Evolutionary conservation across 352 stramenopile genomes (phyloP).

Genomic region (Aphanomyces astaci): DNA sequence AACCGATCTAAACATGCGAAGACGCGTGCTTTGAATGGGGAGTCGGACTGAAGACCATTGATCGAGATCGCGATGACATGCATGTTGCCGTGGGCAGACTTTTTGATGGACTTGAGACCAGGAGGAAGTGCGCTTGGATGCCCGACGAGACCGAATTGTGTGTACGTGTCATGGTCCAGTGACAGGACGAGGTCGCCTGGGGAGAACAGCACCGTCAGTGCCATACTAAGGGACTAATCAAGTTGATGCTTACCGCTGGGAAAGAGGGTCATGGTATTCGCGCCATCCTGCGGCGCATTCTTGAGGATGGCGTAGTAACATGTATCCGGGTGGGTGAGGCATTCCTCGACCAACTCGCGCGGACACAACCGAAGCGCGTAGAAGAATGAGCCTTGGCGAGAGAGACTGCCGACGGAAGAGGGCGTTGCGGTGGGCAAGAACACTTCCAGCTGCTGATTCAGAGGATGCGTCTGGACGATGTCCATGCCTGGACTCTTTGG

Average conservation of each 20-base stretch:
- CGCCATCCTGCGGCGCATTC: conserved; percentile 56
- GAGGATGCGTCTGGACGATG: conserved; percentile 38
- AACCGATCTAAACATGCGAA: conserved; percentile 42
- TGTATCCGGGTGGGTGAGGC: conserved; percentile 24
- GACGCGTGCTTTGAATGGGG: conserved; percentile 34
- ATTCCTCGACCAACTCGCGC: conserved; percentile 31
- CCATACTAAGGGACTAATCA: too few species aligned
- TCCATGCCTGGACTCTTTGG: conserved; percentile 3
- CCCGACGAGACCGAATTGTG: conserved; percentile 60
- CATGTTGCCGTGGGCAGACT: conserved; percentile 42
- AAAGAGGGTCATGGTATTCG: conserved; percentile 50
- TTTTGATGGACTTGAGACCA: conserved; percentile 5
- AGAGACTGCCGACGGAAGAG: background rate
- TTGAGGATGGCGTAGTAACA: conserved; percentile 67
- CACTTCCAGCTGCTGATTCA: conserved; percentile 71
- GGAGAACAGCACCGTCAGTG: conserved; percentile 24
- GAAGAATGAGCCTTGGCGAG: conserved; percentile 43
- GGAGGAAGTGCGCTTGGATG: conserved; percentile 37
- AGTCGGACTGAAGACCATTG: background rate
- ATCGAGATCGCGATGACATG: conserved; percentile 55
- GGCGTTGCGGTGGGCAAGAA: conserved; percentile 33
- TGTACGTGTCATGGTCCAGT: conserved; percentile 55
- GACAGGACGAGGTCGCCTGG: conserved; percentile 61
- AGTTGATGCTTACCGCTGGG: background rate
- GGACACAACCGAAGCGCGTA: conserved; percentile 58